Evolutionary conservation across 108 stramenopile genomes (phyloP).

Genomic region (Cyclotella sp.): DNA sequence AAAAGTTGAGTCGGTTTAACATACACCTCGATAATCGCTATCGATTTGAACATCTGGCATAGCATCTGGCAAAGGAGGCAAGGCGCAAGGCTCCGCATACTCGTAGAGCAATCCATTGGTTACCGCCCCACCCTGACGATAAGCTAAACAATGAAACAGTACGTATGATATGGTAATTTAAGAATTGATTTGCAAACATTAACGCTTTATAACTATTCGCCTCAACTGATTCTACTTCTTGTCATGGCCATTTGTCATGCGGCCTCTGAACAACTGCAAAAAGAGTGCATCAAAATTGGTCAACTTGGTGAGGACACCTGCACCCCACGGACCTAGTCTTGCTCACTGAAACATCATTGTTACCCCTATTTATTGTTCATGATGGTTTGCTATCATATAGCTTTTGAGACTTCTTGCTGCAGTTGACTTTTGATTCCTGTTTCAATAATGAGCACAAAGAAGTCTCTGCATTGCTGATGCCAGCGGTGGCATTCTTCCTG

Average conservation of each 20-base stretch:
- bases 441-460: neutral
- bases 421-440: constrained; percentile 13
- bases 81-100: neutral
- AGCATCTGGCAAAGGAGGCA: constrained; percentile 3
- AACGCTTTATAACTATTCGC: neutral
- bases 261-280: constrained; percentile 19
- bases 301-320: constrained; percentile 3
- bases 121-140: constrained; percentile 7
- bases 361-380: neutral
- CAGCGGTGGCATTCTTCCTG: neutral
- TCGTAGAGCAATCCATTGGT: constrained; percentile 1
- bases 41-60: neutral
- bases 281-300: neutral
- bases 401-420: constrained; percentile 11
- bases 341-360: neutral
- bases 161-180: neutral
- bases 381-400: neutral
- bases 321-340: constrained; percentile 3
- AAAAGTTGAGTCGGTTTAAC: no score
- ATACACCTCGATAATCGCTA: neutral
- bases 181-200: no score
- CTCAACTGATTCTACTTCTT: constrained; percentile 2
- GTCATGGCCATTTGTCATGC: neutral
- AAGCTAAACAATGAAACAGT: neutral
- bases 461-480: neutral